Base-by-base conservation (phyloP, 106 monocot genomes). In the Alisma plantagoaquatica region DNA sequence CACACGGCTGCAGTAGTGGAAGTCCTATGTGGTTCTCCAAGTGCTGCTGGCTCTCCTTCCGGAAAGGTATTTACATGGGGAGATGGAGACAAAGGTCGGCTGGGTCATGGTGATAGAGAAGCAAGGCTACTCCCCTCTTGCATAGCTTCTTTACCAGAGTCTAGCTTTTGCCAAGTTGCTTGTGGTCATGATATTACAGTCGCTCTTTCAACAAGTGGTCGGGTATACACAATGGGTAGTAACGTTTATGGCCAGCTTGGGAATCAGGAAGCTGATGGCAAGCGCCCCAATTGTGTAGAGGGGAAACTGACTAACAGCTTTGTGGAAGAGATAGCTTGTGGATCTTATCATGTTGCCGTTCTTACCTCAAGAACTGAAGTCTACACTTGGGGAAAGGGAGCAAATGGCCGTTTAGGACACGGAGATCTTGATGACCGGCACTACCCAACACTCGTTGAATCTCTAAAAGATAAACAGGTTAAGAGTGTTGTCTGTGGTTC, bases 51-150 rank as follows among this genome's bases (percentile, higher is more conserved):
- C 31, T 79, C 64, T 49, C 65, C 68, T 11, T 72, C 68, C 46
- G 84, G 75, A 12, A 84, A 75, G 55, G 33, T 84, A 2, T 84
- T 84, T 52, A 84, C 79, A 24, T 84, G 84, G 84, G 84, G 84
- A 23, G 75, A 84, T 72, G 84, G 84, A 22, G 84, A 84, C 64
- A 84, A 79, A 72, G 68, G 78, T 30, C 58, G 60, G 21, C 68
- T 84, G 45, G 84, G 84, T 4, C 78, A 84, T 56, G 84, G 84
- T 26, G 79, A 84, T 24, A 68, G 46, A 49, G 72, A 69, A 33
- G 3, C 75, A 28, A 70, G 61, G 29, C 64, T 84, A n/a, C 54
- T 72, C 38, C 78, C 84, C 27, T 66, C 68, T 22, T 75, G 75
- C 56, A 72, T 84, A 41, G 56, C 55, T 46, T 53, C 72, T 56